Evolutionary conservation across 2,329 filamentous ascomycete species (phyloP).

Genomic region (Huntiella savannae): DNA sequence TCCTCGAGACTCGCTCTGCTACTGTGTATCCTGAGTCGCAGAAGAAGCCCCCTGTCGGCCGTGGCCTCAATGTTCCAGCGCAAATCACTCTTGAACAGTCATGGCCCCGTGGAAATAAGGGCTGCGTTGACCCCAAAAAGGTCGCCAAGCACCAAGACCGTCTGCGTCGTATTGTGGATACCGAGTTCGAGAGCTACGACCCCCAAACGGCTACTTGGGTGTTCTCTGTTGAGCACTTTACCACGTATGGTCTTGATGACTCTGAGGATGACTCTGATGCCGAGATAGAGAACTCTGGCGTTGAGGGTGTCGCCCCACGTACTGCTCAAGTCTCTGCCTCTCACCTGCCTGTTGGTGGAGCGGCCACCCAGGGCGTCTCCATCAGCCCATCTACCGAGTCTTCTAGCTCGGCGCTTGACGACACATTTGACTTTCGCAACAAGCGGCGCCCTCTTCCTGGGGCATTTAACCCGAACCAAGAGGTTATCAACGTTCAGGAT

Average conservation of each 20-base stretch:
- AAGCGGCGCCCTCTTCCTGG: conserved; percentile 46
- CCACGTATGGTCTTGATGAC: conserved; percentile 77
- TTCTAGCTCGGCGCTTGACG: conserved; percentile 22
- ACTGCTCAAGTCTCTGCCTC: too few relatives aligned
- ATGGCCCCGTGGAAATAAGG: conserved; percentile 56
- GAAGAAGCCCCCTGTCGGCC: conserved; percentile 67
- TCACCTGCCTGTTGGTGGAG: neutral
- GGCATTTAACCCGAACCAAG: conserved; percentile 37
- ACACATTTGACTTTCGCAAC: conserved; percentile 37
- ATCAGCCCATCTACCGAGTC: conserved; percentile 12
- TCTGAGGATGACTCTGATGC: conserved; percentile 47
- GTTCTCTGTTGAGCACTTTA: conserved; percentile 91
- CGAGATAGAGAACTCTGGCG: conserved; percentile 3
- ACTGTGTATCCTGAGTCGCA: conserved; percentile 68
- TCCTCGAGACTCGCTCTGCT: conserved; percentile 56
- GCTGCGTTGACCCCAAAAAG: conserved; percentile 36
- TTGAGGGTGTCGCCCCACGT: neutral
- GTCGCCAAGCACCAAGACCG: conserved; percentile 69
- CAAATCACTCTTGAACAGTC: conserved; percentile 79
- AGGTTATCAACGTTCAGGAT: conserved; percentile 13
- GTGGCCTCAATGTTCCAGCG: conserved; percentile 81
- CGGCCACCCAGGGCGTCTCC: neutral
- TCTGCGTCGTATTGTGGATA: conserved; percentile 60
- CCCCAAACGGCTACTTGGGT: conserved; percentile 67
- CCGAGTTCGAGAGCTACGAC: conserved; percentile 67